phyloP scores from a whole-genome alignment of 208 protist genomes.

The Wallacemonas sp. region DNA sequence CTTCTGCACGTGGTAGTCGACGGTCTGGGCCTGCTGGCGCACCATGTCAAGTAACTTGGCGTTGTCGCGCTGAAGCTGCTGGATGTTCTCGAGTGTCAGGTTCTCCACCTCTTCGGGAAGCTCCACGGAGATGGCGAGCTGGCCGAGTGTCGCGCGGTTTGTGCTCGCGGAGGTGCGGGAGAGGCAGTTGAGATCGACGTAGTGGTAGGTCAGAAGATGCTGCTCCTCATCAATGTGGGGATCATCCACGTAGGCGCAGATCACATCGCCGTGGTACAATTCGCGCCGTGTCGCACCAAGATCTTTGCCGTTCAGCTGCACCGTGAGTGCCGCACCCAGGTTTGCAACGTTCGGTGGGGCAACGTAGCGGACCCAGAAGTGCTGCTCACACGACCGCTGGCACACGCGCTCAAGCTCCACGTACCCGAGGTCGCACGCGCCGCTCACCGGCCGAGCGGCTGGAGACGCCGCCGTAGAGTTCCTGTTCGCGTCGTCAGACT shows the following conservation, averaged over 20 bases:
- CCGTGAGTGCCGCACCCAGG: background rate
- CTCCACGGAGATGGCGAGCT: slow-evolving; percentile 41
- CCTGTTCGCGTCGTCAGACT: background rate
- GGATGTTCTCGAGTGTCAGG: slow-evolving; percentile 40
- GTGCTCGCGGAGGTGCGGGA: slow-evolving; percentile 20
- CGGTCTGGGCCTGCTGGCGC: slow-evolving; percentile 40
- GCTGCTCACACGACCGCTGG: slow-evolving; percentile 56
- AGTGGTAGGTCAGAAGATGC: slow-evolving; percentile 62
- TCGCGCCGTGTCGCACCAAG: slow-evolving; percentile 36
- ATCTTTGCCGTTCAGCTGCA: slow-evolving; percentile 62
- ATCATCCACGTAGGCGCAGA: slow-evolving; percentile 54
- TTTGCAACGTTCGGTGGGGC: slow-evolving; percentile 31
- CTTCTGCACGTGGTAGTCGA: slow-evolving; percentile 51
- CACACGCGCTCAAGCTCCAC: slow-evolving; percentile 56
- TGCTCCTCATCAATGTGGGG: slow-evolving; percentile 20
- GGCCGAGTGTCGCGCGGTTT: slow-evolving; percentile 34
- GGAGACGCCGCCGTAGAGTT: background rate
- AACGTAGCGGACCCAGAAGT: slow-evolving; percentile 51
- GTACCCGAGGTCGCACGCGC: slow-evolving; percentile 20
- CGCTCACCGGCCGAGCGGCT: background rate
- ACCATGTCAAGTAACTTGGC: slow-evolving; percentile 64
- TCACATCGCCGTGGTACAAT: slow-evolving; percentile 65
- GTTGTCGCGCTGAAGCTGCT: slow-evolving; percentile 59
- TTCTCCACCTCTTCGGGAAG: slow-evolving; percentile 26
- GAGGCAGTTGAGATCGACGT: slow-evolving; percentile 66